Evolutionary conservation across 306 rosid species (phyloP).

Genomic region (Parietaria judaica): DNA sequence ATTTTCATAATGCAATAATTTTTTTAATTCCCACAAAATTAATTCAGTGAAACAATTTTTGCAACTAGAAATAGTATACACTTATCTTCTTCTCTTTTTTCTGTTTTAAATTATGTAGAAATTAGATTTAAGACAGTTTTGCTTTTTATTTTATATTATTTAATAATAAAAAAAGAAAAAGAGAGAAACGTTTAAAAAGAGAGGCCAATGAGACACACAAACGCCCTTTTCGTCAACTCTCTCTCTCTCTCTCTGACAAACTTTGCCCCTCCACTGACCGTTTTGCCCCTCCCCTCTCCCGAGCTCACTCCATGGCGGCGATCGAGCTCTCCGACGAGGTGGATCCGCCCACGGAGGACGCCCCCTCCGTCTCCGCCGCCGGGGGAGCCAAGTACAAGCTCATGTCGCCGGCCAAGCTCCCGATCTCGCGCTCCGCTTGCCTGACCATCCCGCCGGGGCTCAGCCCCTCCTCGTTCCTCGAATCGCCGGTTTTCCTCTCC

Average conservation of each 20-base stretch:
- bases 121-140: no score
- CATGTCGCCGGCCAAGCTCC: constrained; percentile 90
- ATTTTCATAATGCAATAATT: no score
- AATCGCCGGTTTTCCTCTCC: constrained; percentile 82
- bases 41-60: no score
- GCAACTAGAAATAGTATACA: no score
- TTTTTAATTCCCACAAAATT: no score
- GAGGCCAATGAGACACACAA: no score
- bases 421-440: constrained; percentile 88
- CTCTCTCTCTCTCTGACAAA: constrained; percentile 25
- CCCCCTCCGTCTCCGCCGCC: constrained; percentile 11
- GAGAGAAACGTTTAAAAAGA: not conserved
- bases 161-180: no score
- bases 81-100: no score
- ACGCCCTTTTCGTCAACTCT: constrained; percentile 33
- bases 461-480: constrained; percentile 82
- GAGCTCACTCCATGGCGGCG: constrained; percentile 32
- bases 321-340: constrained; percentile 16
- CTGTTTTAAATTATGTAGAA: no score
- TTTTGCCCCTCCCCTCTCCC: constrained; percentile 34
- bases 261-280: constrained; percentile 24
- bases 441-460: constrained; percentile 76
- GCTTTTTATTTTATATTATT: no score
- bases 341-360: constrained; percentile 29
- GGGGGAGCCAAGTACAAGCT: constrained; percentile 75